phyloP scores from a whole-genome alignment of 225 moss, liverwort and hornwort genomes.

The Rhytidiadelphus loreus region DNA sequence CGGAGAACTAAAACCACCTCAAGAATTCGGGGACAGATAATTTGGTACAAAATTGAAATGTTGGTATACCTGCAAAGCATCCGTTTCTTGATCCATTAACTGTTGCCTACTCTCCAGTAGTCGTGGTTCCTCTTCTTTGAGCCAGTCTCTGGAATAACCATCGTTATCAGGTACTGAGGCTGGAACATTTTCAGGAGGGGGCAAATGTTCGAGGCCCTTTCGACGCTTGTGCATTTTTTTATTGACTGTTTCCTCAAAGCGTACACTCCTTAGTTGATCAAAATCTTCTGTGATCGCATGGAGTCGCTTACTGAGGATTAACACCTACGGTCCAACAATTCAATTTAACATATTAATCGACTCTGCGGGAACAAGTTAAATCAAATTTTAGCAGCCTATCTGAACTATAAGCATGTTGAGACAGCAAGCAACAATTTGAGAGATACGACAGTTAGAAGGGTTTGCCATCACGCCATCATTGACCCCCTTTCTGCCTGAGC shows the following conservation, averaged over 20 bases:
- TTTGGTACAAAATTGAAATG: neutral
- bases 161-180: slow-evolving; percentile 13
- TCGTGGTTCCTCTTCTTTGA: slow-evolving; percentile 38
- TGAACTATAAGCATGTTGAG: neutral
- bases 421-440: neutral
- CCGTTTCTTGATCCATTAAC: slow-evolving; percentile 75
- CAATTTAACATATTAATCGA: neutral
- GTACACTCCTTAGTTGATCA: slow-evolving; percentile 68
- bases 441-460: neutral
- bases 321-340: slow-evolving; percentile 37
- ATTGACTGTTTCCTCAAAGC: slow-evolving; percentile 85
- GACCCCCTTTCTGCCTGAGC: neutral
- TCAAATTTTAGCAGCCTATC: neutral
- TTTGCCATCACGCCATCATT: neutral
- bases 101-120: slow-evolving; percentile 60
- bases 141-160: slow-evolving; percentile 35
- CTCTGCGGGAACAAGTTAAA: neutral
- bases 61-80: slow-evolving; percentile 62
- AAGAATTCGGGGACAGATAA: neutral
- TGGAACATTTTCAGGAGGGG: slow-evolving; percentile 23
- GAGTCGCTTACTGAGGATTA: slow-evolving; percentile 84
- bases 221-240: slow-evolving; percentile 74
- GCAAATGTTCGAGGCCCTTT: slow-evolving; percentile 49
- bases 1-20: neutral
- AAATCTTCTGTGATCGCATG: slow-evolving; percentile 79